Percentiles rank a stretch among this genome's conserved stretches.
Conservation (phyloP, 2,329 filamentous ascomycete genomes). For the Myriosclerotinia scirpicola region DNA sequence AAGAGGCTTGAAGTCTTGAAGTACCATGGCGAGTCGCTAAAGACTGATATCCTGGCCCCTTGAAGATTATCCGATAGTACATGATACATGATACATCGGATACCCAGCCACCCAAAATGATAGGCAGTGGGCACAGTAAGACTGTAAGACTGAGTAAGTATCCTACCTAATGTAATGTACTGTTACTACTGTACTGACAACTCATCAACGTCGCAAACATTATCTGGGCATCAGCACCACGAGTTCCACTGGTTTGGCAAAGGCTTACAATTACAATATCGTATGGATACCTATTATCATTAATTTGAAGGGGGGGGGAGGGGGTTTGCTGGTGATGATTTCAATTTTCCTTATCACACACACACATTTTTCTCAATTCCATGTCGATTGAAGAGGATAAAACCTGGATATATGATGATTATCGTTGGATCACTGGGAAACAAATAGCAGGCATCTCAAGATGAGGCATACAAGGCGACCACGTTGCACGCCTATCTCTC, state of each 20-base stretch:
- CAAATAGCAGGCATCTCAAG: slow-evolving; percentile 3
- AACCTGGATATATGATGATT: not conserved
- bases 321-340: not conserved
- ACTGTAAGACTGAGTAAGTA: no score
- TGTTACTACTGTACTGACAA: slow-evolving; percentile 18
- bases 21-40: not conserved
- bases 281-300: not conserved
- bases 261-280: slow-evolving; percentile 5
- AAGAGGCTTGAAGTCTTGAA: no score
- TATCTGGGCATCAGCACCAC: slow-evolving; percentile 8
- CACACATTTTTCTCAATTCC: not conserved
- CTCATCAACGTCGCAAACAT: slow-evolving; percentile 23
- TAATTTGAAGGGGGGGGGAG: not conserved
- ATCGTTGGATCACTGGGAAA: not conserved
- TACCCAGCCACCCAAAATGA: slow-evolving; percentile 8
- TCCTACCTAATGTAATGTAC: not conserved
- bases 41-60: not conserved
- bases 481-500: slow-evolving; percentile 35
- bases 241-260: not conserved
- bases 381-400: slow-evolving; percentile 4
- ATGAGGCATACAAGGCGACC: slow-evolving; percentile 38
- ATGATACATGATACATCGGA: slow-evolving; percentile 1
- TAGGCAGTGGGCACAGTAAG: not conserved
- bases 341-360: not conserved
- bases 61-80: not conserved